These are phyloP conservation scores for Diutina siamensis DNA, from an alignment of 1,139 yeast genomes.

Conservation along the genomic window DNA sequence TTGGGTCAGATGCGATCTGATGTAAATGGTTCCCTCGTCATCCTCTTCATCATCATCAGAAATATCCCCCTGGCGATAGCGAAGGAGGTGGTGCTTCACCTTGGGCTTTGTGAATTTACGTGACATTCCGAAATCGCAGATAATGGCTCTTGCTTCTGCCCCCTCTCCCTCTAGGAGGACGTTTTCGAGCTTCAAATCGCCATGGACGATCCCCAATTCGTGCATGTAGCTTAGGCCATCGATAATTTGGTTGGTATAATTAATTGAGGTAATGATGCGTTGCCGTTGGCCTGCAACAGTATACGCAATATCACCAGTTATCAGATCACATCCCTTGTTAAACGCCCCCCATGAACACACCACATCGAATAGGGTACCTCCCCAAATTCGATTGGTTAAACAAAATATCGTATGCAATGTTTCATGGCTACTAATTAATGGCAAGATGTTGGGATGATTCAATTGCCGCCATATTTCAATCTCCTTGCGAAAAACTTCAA, in stretches of 20 bases:
- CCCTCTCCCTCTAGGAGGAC: constrained; percentile 36
- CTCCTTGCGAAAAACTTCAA: constrained; percentile 55
- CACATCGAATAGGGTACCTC: constrained; percentile 75
- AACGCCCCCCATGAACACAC: constrained; percentile 57
- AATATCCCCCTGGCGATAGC: neutral
- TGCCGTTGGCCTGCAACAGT: constrained; percentile 18
- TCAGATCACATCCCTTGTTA: constrained; percentile 17
- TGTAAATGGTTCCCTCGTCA: neutral
- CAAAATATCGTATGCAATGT: constrained; percentile 58
- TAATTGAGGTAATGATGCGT: constrained; percentile 15
- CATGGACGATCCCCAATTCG: constrained; percentile 61
- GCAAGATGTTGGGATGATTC: constrained; percentile 53
- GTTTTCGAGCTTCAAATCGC: constrained; percentile 83
- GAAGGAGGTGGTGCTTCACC: neutral
- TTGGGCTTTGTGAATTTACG: constrained; percentile 9
- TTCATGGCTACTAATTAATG: constrained; percentile 50
- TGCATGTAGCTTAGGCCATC: constrained; percentile 66
- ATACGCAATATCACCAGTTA: constrained; percentile 22
- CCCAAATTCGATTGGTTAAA: constrained; percentile 56
- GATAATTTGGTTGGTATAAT: constrained; percentile 42
- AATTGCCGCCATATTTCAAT: constrained; percentile 63
- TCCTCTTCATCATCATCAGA: neutral
- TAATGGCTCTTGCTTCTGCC: constrained; percentile 23
- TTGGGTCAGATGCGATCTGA: constrained; percentile 1
- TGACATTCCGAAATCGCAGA: constrained; percentile 89